Evolutionary conservation across 2,329 filamentous ascomycete species (phyloP).

Genomic region (Colletotrichum lindemuthianum): DNA sequence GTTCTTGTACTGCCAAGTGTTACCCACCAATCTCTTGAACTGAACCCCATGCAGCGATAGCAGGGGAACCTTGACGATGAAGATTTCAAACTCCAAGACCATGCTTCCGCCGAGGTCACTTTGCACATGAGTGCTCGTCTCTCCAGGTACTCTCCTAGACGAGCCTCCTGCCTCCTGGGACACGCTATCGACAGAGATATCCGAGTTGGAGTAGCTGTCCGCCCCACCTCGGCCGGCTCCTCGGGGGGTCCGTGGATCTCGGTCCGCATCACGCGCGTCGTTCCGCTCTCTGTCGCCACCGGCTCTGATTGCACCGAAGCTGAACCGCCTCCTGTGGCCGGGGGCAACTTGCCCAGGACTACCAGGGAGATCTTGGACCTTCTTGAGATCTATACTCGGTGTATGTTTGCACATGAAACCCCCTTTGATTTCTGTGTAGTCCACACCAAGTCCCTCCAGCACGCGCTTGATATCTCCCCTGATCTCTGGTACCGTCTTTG

Average conservation of each 20-base stretch:
- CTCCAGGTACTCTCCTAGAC: slow-evolving; percentile 74
- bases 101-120: slow-evolving; percentile 87
- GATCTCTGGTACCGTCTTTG: slow-evolving; percentile 87
- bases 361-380: slow-evolving; percentile 70
- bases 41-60: slow-evolving; percentile 94
- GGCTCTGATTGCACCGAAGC: slow-evolving; percentile 75
- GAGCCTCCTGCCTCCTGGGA: slow-evolving; percentile 61
- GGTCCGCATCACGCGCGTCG: slow-evolving; percentile 71
- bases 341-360: slow-evolving; percentile 64
- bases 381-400: slow-evolving; percentile 89
- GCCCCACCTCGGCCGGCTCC: slow-evolving; percentile 57
- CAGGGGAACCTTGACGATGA: slow-evolving; percentile 96
- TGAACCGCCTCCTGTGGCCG: slow-evolving; percentile 81
- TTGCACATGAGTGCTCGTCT: slow-evolving; percentile 92
- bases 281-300: slow-evolving; percentile 74
- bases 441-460: slow-evolving; percentile 86
- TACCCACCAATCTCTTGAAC: slow-evolving; percentile 95
- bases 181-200: slow-evolving; percentile 82
- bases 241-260: slow-evolving; percentile 51
- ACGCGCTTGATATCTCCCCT: slow-evolving; percentile 91
- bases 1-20: slow-evolving; percentile 98
- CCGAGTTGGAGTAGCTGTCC: slow-evolving; percentile 88
- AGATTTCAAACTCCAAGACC: slow-evolving; percentile 90
- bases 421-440: slow-evolving; percentile 90
- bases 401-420: slow-evolving; percentile 90